Conservation (phyloP, 768 basidiomycete species). For the Termitomyces sp. region DNA sequence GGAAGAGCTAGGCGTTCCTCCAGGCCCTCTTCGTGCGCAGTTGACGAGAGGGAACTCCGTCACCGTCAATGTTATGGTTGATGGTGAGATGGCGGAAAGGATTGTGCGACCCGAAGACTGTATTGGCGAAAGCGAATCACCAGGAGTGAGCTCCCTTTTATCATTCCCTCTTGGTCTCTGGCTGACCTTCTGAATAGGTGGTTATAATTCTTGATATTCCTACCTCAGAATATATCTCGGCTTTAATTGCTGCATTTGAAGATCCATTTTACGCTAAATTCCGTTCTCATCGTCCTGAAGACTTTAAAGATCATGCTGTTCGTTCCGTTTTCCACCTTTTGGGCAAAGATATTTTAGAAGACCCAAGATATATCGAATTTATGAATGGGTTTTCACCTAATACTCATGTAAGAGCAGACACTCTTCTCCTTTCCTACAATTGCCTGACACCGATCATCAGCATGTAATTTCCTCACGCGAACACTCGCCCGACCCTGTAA, state of each 20-base stretch:
- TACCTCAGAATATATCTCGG: constrained; percentile 49
- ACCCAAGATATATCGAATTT: constrained; percentile 67
- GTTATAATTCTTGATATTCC: constrained; percentile 74
- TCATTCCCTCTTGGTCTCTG: background rate
- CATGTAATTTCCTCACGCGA: constrained; percentile 72
- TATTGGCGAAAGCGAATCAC: constrained; percentile 48
- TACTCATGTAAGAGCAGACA: constrained; percentile 49
- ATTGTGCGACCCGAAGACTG: constrained; percentile 60
- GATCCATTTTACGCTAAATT: constrained; percentile 46
- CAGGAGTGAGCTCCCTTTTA: constrained; percentile 31
- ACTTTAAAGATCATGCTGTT: constrained; percentile 40
- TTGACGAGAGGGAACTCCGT: constrained; percentile 67
- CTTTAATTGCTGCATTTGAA: constrained; percentile 46
- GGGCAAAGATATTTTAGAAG: constrained; percentile 66
- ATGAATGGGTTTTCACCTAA: constrained; percentile 62
- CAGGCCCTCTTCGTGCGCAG: constrained; percentile 52
- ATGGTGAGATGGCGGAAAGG: constrained; percentile 37
- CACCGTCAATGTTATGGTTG: constrained; percentile 48
- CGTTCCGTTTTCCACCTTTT: constrained; percentile 68
- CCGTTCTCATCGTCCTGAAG: constrained; percentile 36
- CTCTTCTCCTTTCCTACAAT: background rate
- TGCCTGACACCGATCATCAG: constrained; percentile 33
- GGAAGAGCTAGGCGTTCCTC: constrained; percentile 55
- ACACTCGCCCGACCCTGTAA: constrained; percentile 58
- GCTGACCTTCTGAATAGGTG: constrained; percentile 33